Evolutionary conservation across 495 filamentous ascomycete species (phyloP), one percentile per base, ranked within the genome.

Genomic region (Aspergillus hancockii): DNA sequence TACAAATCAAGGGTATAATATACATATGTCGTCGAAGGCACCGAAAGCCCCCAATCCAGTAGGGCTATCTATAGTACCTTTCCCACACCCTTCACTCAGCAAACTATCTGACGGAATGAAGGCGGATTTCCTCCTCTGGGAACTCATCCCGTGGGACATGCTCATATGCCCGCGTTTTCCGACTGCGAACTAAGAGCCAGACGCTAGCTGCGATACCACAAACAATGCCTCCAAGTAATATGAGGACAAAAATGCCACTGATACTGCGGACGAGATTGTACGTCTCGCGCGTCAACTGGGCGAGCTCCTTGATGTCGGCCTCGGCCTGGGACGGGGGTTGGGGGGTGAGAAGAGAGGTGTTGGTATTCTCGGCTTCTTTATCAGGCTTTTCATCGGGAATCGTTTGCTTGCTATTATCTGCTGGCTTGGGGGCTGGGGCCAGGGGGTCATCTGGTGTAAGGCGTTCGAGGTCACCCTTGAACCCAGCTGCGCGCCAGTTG

Each of bases 291-390:
- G 40, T 40, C 3, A 55, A 9, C 4, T 47, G 23, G 3, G 45
- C 12, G 23, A 47, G 21, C 23, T 55, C 40, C 28, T 55, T 43
- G 8, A 46, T 18, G 14, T 47, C 53, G 9, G 25, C 21, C 2
- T 47, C 43, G 3, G 8, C 43, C 43, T 1, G 43, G 8, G 28
- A 38, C 23, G 23, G 25, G 52, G 34, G 52, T 25, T 28, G 25
- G 4, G 18, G 8, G 14, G 52, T 13, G 34, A 25, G 49, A 40
- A 6, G 22, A 7, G 25, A 28, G 25, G 25, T 7, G 25, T 28
- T 28, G 25, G 3, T 28, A 7, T 7, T 28, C 14, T 25, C 16
- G 36, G 9, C 4, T 28, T 21, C 31, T 85, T 85, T 0, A 81
- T 83, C 65, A n/a, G 43, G 19, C 8, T 22, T 8, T 13, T 22